Evolutionary conservation across 768 basidiomycete genomes (phyloP), one percentile per base, ranked within the genome.

Genomic region (Tylopilus balloui): DNA sequence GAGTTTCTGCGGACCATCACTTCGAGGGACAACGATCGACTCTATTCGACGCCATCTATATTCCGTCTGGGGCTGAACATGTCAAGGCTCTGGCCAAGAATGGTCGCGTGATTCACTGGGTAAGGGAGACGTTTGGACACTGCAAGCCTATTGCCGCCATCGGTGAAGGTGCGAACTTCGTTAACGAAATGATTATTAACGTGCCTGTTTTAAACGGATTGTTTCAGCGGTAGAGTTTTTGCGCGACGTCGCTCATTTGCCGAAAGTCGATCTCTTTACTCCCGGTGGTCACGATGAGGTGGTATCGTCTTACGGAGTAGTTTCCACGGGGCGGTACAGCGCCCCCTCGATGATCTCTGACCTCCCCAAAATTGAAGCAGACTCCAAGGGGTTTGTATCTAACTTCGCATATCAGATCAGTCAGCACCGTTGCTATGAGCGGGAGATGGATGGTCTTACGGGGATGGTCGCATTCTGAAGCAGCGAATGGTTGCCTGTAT

Each of bases 61-160:
- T 94, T 57, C 82, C 89, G 11, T 84, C 84, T 17, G 90, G 91
- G 2, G 69, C 70, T 9, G 70, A 73, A 28, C 82, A 84, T 61
- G 75, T 72, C n/a, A 76, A 79, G 61, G 61, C 73, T 25, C 73
- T 92, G 29, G 61, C 71, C 8, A 73, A 73, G 55, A 79, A 77
- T 42, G 92, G 91, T 5, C 78, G 91, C 17, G 76, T 76, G 8
- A 69, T 90, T n/a, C 88, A 94, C 62, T 91, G 85, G 75, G 78
- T 87, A 3, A 78, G 87, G 38, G 91, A 93, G 67, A 84, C 88
- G 3, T 93, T 88, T 68, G 86, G 86, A 19, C 92, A 93, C 66
- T 84, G 81, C 69, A 93, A 93, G 71, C 65, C 85, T 15, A 88
- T 95, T 49, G 87, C 81, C 3, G 89, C 83, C 1, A 72, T 85